These are phyloP conservation scores for Diddensiella transvaalensis DNA, from an alignment of 805 yeast genomes.

Conservation along the genomic window DNA sequence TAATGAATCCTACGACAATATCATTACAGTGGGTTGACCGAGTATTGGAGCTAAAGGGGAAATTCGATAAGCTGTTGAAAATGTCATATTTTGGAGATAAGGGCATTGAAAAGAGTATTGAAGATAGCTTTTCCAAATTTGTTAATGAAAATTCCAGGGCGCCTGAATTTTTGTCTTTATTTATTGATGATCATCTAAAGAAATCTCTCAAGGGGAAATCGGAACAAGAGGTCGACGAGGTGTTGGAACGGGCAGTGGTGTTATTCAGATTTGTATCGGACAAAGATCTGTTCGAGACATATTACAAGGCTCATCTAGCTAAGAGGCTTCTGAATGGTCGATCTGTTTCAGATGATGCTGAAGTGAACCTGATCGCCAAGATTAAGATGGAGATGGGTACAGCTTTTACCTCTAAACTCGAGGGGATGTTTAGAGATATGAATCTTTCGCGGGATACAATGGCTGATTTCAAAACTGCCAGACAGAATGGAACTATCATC, in stretches of 20 bases:
- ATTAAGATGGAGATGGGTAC: conserved; percentile 76
- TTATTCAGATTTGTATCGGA: conserved; percentile 70
- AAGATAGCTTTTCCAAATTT: conserved; percentile 58
- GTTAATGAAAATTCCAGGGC: conserved; percentile 48
- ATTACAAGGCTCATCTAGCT: conserved; percentile 82
- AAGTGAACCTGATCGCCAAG: conserved; percentile 61
- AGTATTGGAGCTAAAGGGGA: conserved; percentile 49
- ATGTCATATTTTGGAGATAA: conserved; percentile 49
- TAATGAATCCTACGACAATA: conserved; percentile 39
- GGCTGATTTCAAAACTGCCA: conserved; percentile 36
- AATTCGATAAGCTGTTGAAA: conserved; percentile 47
- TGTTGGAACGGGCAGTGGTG: conserved; percentile 53
- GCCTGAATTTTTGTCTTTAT: conserved; percentile 55
- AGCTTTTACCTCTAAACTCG: conserved; percentile 71
- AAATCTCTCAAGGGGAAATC: conserved; percentile 46
- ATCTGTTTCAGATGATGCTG: conserved; percentile 54
- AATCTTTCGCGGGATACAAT: conserved; percentile 51
- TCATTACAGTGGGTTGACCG: conserved; percentile 69
- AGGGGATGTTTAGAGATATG: conserved; percentile 84
- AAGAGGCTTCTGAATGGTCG: conserved; percentile 60
- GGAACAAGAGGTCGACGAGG: conserved; percentile 43
- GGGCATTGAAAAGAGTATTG: conserved; percentile 51
- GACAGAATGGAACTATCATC: conserved; percentile 16
- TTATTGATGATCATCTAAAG: conserved; percentile 54
- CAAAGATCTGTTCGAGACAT: conserved; percentile 80